Conservation (phyloP, 2,329 filamentous ascomycete genomes). For the Fusarium protoensiforme region DNA sequence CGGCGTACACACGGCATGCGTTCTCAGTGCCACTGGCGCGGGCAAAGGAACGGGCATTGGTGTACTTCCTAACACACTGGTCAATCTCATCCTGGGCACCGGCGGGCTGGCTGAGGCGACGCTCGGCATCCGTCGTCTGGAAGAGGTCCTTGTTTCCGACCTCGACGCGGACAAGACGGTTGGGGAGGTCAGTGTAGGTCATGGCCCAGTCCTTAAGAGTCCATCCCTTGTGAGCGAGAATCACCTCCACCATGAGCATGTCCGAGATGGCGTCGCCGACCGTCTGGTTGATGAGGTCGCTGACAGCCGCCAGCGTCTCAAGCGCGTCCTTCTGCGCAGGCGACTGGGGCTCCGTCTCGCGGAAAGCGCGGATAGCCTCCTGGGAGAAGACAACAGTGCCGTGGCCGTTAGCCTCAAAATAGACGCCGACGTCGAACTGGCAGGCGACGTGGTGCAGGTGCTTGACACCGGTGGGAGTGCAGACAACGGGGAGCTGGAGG, state of each 20-base stretch:
- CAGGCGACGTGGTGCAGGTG: slow-evolving; percentile 97
- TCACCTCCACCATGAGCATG: slow-evolving; percentile 94
- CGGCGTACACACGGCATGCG: slow-evolving; percentile 94
- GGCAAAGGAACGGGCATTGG: slow-evolving; percentile 88
- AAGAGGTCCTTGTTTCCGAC: slow-evolving; percentile 90
- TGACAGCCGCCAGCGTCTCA: slow-evolving; percentile 83
- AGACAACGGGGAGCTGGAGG: slow-evolving; percentile 88
- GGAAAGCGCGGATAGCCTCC: slow-evolving; percentile 82
- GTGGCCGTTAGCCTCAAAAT: slow-evolving; percentile 99
- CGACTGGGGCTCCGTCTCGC: slow-evolving; percentile 83
- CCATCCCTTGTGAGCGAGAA: slow-evolving; percentile 96
- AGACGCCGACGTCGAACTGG: slow-evolving; percentile 94
- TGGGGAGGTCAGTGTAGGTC: slow-evolving; percentile 94
- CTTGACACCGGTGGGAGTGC: slow-evolving; percentile 96
- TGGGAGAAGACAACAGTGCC: slow-evolving; percentile 95
- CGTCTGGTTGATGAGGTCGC: slow-evolving; percentile 96
- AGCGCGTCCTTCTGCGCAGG: slow-evolving; percentile 92
- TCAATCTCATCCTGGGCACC: slow-evolving; percentile 90
- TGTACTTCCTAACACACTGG: slow-evolving; percentile 87
- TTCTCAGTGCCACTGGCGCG: slow-evolving; percentile 96
- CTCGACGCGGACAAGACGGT: slow-evolving; percentile 92
- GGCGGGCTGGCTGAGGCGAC: slow-evolving; percentile 81
- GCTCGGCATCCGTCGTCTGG: slow-evolving; percentile 91
- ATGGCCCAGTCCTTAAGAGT: slow-evolving; percentile 89
- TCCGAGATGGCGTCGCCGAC: slow-evolving; percentile 97